These are phyloP conservation scores for Globisporangium nodosum DNA, from an alignment of 352 stramenopile genomes.

Conservation along the genomic window DNA sequence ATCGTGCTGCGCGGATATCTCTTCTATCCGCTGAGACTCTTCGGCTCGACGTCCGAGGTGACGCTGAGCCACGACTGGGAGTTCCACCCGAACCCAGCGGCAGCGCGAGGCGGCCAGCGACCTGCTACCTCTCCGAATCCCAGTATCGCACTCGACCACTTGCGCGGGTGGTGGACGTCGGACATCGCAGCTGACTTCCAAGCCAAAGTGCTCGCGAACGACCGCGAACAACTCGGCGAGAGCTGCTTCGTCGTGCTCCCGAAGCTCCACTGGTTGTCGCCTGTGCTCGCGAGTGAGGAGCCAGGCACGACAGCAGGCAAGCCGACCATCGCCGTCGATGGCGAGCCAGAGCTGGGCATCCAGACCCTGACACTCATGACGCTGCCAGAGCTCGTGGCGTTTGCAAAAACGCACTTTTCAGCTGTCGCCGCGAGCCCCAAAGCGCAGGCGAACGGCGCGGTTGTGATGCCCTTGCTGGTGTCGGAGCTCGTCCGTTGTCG, in stretches of 20 bases:
- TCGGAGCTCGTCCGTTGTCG: slow-evolving; percentile 38
- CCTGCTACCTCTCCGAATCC: slow-evolving; percentile 5
- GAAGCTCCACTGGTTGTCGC: slow-evolving; percentile 65
- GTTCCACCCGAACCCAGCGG: slow-evolving; percentile 28
- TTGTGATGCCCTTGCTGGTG: slow-evolving; percentile 58
- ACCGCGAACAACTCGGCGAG: slow-evolving; percentile 16
- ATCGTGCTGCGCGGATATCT: slow-evolving; percentile 60
- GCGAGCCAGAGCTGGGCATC: slow-evolving; percentile 28
- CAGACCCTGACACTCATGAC: slow-evolving; percentile 24
- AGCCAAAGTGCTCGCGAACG: slow-evolving; percentile 30
- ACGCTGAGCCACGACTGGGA: slow-evolving; percentile 39
- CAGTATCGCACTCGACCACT: slow-evolving; percentile 34
- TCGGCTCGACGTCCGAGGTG: slow-evolving; percentile 38
- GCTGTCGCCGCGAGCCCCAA: slow-evolving; percentile 12
- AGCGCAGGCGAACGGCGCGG: slow-evolving; percentile 19
- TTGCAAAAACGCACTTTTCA: slow-evolving; percentile 36
- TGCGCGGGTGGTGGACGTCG: slow-evolving; percentile 66
- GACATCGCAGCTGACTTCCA: slow-evolving; percentile 39
- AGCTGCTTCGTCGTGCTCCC: slow-evolving; percentile 58
- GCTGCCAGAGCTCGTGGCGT: slow-evolving; percentile 28
- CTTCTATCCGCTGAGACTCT: slow-evolving; percentile 53
- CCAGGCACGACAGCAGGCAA: background rate
- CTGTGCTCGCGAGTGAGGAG: slow-evolving; percentile 35
- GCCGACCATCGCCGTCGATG: slow-evolving; percentile 21
- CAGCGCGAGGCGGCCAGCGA: background rate